phyloP scores from a whole-genome alignment of 1,139 yeast genomes.

The Magnusiomyces clavatus region DNA sequence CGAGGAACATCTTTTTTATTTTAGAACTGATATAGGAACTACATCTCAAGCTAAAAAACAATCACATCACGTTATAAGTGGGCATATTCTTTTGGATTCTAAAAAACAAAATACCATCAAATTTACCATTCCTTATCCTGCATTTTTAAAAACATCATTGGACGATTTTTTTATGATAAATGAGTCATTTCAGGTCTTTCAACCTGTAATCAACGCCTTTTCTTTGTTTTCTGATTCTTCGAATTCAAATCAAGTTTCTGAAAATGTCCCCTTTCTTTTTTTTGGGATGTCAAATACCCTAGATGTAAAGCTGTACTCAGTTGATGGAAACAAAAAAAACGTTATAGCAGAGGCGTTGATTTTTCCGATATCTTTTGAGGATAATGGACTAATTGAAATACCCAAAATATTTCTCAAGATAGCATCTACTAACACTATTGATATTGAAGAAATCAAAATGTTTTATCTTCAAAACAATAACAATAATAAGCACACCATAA shows the following conservation, averaged over 20 bases:
- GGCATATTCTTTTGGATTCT: not conserved
- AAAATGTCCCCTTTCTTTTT: not conserved
- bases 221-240: not conserved
- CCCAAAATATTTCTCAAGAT: not conserved
- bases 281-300: constrained; percentile 19
- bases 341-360: constrained; percentile 9
- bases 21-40: too few species aligned
- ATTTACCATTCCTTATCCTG: constrained; percentile 20
- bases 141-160: constrained; percentile 11
- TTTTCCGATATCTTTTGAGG: constrained; percentile 21
- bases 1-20: too few species aligned
- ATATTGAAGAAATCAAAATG: not conserved
- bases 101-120: constrained; percentile 3
- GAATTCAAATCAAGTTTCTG: not conserved
- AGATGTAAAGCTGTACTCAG: not conserved
- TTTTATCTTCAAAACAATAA: too few species aligned
- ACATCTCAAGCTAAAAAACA: too few species aligned
- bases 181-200: constrained; percentile 5
- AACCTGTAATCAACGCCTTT: constrained; percentile 3
- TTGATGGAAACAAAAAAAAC: too few species aligned
- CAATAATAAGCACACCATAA: too few species aligned
- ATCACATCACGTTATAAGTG: not conserved
- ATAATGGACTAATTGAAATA: not conserved
- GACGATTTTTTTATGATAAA: constrained; percentile 15
- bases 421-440: not conserved